A percentile compares a stretch with the other conserved stretches of the same genome.
These are phyloP conservation scores for Boletus bicolor DNA, from an alignment of 768 basidiomycete species.

Conservation along the genomic window DNA sequence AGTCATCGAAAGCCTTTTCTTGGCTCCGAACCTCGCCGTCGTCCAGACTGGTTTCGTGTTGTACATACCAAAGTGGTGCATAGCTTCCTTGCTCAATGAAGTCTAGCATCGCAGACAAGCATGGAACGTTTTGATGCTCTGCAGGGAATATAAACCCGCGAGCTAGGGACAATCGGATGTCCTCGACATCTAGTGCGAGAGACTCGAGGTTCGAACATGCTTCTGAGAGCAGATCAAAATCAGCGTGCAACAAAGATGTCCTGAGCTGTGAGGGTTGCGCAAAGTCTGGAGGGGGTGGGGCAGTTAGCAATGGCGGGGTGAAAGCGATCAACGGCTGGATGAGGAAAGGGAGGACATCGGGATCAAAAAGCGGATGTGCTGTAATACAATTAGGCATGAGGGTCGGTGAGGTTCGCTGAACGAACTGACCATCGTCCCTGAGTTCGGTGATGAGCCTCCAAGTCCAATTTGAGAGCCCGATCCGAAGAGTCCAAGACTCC, in stretches of 20 bases:
- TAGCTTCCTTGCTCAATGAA: conserved; percentile 76
- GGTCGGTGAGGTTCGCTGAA: neutral
- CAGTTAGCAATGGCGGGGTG: conserved; percentile 48
- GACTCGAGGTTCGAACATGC: conserved; percentile 74
- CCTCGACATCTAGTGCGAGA: conserved; percentile 73
- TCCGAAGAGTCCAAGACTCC: conserved; percentile 67
- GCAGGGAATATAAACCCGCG: conserved; percentile 58
- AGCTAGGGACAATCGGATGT: conserved; percentile 68
- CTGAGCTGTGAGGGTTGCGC: conserved; percentile 40
- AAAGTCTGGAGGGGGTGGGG: conserved; percentile 38
- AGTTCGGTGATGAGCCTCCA: conserved; percentile 76
- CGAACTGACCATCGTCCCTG: conserved; percentile 61
- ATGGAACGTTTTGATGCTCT: conserved; percentile 53
- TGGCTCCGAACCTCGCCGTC: conserved; percentile 52
- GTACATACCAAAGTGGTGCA: conserved; percentile 58
- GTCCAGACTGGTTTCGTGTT: conserved; percentile 32
- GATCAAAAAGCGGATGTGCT: conserved; percentile 59
- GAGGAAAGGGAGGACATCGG: conserved; percentile 62
- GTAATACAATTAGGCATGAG: conserved; percentile 6
- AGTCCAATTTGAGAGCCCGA: conserved; percentile 67
- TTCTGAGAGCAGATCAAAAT: conserved; percentile 73
- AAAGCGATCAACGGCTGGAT: conserved; percentile 57
- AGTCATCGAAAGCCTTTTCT: conserved; percentile 73
- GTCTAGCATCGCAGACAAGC: conserved; percentile 60
- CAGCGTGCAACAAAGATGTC: conserved; percentile 51